Percentiles rank a stretch among this genome's conserved stretches.
Evolutionary conservation across 139 green algal species (phyloP).

Genomic region (Asterochloris erici): DNA sequence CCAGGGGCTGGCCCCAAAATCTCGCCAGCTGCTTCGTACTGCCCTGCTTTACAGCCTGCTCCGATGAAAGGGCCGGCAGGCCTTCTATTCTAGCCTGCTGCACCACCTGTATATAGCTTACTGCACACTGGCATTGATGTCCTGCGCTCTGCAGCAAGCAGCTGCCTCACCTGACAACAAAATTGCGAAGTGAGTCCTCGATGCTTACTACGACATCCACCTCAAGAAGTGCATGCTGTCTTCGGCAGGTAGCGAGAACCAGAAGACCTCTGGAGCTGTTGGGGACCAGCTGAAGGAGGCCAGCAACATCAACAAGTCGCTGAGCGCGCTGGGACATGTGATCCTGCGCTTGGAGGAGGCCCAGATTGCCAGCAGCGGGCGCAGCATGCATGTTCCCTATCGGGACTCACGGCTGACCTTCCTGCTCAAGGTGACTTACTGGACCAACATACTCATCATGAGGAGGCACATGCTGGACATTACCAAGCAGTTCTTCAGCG

Average conservation of each 20-base stretch:
- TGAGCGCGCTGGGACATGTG: slow-evolving; percentile 90
- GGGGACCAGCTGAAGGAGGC: slow-evolving; percentile 92
- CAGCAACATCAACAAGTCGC: slow-evolving; percentile 92
- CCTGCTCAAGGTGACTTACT: slow-evolving; percentile 79
- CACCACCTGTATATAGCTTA: neutral
- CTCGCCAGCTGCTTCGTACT: too few species aligned
- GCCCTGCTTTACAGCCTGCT: too few species aligned
- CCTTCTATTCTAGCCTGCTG: neutral
- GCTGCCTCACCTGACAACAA: neutral
- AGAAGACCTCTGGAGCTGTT: slow-evolving; percentile 60
- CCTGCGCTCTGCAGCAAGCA: neutral
- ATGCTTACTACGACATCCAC: neutral
- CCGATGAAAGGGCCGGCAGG: too few species aligned
- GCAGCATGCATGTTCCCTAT: slow-evolving; percentile 86
- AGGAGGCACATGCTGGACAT: neutral
- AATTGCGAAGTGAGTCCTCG: too few species aligned
- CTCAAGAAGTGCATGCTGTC: neutral
- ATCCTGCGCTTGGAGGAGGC: slow-evolving; percentile 83
- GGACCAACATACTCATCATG: neutral
- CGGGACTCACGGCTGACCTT: slow-evolving; percentile 95
- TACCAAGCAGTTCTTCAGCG: too few species aligned
- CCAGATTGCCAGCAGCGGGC: slow-evolving; percentile 33
- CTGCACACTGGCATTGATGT: neutral
- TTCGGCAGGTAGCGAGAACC: slow-evolving; percentile 78
- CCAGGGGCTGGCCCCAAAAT: too few species aligned